phyloP scores from a whole-genome alignment of 2,329 filamentous ascomycete species.

The Hypoxylon sp. region DNA sequence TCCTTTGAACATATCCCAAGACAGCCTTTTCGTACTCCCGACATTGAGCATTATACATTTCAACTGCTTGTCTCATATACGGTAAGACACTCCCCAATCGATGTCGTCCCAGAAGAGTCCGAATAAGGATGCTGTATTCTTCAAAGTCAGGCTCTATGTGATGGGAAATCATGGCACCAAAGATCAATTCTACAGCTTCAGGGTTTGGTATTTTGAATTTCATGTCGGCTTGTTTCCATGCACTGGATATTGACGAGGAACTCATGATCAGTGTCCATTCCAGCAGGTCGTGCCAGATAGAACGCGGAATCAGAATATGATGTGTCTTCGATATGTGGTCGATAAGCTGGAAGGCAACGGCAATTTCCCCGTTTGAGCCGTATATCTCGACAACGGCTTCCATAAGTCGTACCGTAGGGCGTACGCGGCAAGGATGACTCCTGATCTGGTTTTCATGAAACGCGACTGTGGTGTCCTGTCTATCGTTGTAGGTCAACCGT shows the following conservation, averaged over 20 bases:
- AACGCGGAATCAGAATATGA: slow-evolving; percentile 67
- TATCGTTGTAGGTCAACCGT: slow-evolving; percentile 14
- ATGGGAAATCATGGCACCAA: slow-evolving; percentile 72
- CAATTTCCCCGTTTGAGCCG: slow-evolving; percentile 75
- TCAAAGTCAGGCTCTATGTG: slow-evolving; percentile 69
- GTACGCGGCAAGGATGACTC: slow-evolving; percentile 42
- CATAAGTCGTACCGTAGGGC: slow-evolving; percentile 72
- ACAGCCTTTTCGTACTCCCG: slow-evolving; percentile 46
- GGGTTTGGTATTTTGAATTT: slow-evolving; percentile 55
- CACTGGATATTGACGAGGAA: slow-evolving; percentile 56
- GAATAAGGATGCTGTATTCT: slow-evolving; percentile 67
- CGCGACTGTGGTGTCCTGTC: not conserved
- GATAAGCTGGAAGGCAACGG: slow-evolving; percentile 70
- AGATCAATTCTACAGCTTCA: slow-evolving; percentile 67
- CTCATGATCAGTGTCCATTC: slow-evolving; percentile 75
- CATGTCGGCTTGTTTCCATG: slow-evolving; percentile 56
- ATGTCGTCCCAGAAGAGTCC: slow-evolving; percentile 54
- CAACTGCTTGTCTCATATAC: slow-evolving; percentile 51
- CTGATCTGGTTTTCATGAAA: not conserved
- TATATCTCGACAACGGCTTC: slow-evolving; percentile 77
- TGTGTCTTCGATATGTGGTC: slow-evolving; percentile 74
- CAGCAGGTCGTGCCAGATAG: slow-evolving; percentile 77
- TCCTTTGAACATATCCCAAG: slow-evolving; percentile 48
- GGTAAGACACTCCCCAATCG: slow-evolving; percentile 41
- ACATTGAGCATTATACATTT: slow-evolving; percentile 51